Evolutionary conservation across 169 alveolate species (phyloP), one percentile per base, ranked within the genome.

Genomic region (Cryptosporidium bovis): DNA sequence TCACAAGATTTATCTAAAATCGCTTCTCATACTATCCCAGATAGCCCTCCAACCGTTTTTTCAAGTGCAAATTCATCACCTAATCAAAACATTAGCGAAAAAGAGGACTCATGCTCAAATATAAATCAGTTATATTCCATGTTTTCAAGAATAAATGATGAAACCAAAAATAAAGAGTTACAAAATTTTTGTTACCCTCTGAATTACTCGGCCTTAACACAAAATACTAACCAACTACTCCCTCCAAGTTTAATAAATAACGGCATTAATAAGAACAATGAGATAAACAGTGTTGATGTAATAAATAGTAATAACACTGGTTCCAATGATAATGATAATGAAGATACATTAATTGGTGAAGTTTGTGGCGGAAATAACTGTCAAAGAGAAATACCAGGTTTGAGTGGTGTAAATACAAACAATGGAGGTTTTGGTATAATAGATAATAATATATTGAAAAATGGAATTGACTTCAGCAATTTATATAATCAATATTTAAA

Each of bases 21-120:
- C 31, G 58, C 31, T 7, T 62, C 71, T 77, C 87, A 55, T 27
- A 62, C 29, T 34, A 29, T 77, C 13, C 87, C 87, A 44, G 87
- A 77, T 27, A 77, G 87, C 18, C 87, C 87, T 13, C 71, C 87
- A 18, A 77, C 87, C 1, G 56, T 77, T 68, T 27, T 77, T 60
- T 34, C 64, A 16, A 77, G 87, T 31, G 87, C 71, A 36, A 77
- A 62, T 36, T 77, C 87, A 15, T 77, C 87, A 4, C 87, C 87
- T n/a, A 36, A 48, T 2, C 33, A 64, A 51, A 34, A 58, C 31
- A 77, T 77, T 34, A 34, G 34, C 56, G 71, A 60, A 18, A 77
- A 50, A 48, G 87, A 77, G 31, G 87, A 77, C 15, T 44, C 50
- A 44, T 16, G 27, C 18, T 40, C 84, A 13, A 40, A 48, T 12